Percentiles rank a stretch among this genome's conserved stretches.
phyloP scores from a whole-genome alignment of 108 stramenopile genomes.

The Skeletonema potamos region DNA sequence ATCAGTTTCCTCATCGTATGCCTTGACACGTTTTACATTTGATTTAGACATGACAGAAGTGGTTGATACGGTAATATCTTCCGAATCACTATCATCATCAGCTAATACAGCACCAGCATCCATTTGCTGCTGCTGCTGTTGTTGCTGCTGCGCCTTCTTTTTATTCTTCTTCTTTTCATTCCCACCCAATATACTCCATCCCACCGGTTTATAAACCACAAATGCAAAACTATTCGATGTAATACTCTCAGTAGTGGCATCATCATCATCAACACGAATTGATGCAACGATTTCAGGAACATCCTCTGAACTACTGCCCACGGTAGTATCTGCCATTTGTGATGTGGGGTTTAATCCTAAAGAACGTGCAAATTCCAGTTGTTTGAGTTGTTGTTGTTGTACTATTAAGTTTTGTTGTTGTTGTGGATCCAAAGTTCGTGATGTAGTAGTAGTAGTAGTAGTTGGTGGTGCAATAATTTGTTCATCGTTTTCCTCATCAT shows the following conservation, averaged over 20 bases:
- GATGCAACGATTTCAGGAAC: conserved; percentile 54
- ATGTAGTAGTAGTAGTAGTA: not conserved
- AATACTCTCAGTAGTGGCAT: conserved; percentile 27
- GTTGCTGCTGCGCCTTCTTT: not conserved
- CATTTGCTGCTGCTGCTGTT: too few relatives aligned
- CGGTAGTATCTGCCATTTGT: conserved; percentile 57
- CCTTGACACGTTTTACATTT: conserved; percentile 41
- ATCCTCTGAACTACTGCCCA: conserved; percentile 43
- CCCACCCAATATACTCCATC: conserved; percentile 78
- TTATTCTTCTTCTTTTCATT: conserved; percentile 28
- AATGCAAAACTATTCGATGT: conserved; percentile 67
- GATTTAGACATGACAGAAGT: not conserved
- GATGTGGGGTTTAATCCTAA: conserved; percentile 55
- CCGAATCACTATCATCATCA: not conserved
- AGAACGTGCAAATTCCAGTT: conserved; percentile 34
- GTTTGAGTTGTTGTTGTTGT: conserved; percentile 22
- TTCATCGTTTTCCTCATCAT: not conserved
- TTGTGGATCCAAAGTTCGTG: conserved; percentile 8
- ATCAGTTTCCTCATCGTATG: conserved; percentile 57
- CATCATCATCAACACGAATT: conserved; percentile 52
- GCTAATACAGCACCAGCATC: not conserved
- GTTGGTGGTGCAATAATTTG: not conserved
- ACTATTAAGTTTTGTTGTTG: conserved; percentile 7
- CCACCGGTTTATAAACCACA: conserved; percentile 73
- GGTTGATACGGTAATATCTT: not conserved